Conservation (phyloP, 2,329 filamentous ascomycete genomes). For the Colletotrichum sp. region DNA sequence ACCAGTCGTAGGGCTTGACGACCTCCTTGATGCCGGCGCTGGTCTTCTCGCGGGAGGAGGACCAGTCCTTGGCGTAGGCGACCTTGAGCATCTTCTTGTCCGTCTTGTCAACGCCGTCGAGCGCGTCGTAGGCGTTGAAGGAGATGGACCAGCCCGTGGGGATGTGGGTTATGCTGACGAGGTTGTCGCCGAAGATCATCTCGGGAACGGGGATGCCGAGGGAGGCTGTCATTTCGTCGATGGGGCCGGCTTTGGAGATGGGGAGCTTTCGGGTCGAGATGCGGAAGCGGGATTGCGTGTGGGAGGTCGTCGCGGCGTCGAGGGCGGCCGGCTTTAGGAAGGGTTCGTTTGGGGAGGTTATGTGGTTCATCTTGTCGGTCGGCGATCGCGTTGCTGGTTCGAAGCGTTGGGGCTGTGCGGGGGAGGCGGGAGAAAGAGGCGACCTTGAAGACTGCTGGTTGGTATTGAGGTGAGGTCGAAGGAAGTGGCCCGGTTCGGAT, state of each 20-base stretch:
- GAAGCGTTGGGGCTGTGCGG: background rate
- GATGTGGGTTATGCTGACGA: constrained; percentile 76
- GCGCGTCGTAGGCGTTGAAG: constrained; percentile 86
- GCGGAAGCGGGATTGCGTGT: constrained; percentile 70
- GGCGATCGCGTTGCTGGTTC: background rate
- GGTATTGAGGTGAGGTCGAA: background rate
- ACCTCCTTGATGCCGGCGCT: constrained; percentile 90
- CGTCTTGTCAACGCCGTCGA: constrained; percentile 94
- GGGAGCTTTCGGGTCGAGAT: constrained; percentile 89
- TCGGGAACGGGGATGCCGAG: constrained; percentile 90
- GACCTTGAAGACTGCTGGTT: background rate
- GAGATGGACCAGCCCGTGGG: constrained; percentile 77
- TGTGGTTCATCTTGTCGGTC: constrained; percentile 40
- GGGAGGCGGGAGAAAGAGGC: background rate
- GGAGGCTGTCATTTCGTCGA: constrained; percentile 80
- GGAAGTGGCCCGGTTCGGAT: constrained; percentile 1
- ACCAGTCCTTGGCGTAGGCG: constrained; percentile 89
- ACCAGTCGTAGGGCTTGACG: constrained; percentile 98
- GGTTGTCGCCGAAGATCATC: constrained; percentile 99
- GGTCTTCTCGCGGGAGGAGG: constrained; percentile 70
- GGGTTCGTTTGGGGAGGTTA: constrained; percentile 52
- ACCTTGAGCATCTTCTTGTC: constrained; percentile 91
- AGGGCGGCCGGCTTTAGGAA: constrained; percentile 58
- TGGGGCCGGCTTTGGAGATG: constrained; percentile 90
- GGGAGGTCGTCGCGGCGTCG: constrained; percentile 58